Percentiles rank a stretch among this genome's conserved stretches.
These are phyloP conservation scores for Colletotrichum sp. DNA, from an alignment of 2,329 filamentous ascomycete species.

Conservation along the genomic window DNA sequence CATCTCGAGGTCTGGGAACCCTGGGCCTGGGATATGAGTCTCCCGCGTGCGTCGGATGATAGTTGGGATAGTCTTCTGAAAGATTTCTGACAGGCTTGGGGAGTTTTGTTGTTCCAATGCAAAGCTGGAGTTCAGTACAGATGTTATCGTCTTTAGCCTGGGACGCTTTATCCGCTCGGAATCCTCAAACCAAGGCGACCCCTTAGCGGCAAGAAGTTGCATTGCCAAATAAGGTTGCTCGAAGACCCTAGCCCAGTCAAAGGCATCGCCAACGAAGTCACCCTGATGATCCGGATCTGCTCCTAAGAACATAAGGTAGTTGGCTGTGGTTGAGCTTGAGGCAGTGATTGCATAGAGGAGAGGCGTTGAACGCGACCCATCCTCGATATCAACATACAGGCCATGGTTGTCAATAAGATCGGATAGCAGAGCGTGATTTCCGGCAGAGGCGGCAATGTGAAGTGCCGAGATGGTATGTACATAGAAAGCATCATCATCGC, in stretches of 20 bases:
- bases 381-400: not conserved
- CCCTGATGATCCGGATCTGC: not conserved
- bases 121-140: not conserved
- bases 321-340: not conserved
- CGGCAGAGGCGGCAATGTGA: not conserved
- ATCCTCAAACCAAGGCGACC: not conserved
- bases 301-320: not conserved
- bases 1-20: not conserved
- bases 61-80: not conserved
- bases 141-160: not conserved
- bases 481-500: fast-evolving
- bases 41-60: not conserved
- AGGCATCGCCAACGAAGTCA: not conserved
- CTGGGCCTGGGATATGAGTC: not conserved
- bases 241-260: not conserved
- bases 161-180: not conserved
- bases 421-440: not conserved
- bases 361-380: not conserved
- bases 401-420: not conserved
- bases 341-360: not conserved
- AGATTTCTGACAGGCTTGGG: not conserved
- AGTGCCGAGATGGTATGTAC: not conserved
- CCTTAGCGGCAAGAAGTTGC: not conserved
- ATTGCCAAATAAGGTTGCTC: not conserved
- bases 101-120: not conserved